These are phyloP conservation scores for Monotropa hypopitys DNA, from an alignment of 179 eudicot species.

Conservation along the genomic window DNA sequence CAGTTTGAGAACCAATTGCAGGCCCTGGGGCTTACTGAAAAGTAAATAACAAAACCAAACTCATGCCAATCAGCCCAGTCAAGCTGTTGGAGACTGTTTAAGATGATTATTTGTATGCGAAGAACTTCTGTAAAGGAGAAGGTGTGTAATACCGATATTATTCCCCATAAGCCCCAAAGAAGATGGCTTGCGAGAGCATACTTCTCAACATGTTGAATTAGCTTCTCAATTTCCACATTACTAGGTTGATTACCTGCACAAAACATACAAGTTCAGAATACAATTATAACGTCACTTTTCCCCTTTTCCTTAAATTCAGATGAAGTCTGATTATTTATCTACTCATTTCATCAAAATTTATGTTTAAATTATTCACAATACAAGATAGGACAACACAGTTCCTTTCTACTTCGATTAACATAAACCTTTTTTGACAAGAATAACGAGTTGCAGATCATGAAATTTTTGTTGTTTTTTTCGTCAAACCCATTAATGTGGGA, in stretches of 20 bases:
- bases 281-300: background rate
- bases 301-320: background rate
- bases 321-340: background rate
- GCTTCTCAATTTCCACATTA: conserved; percentile 36
- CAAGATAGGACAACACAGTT: background rate
- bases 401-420: background rate
- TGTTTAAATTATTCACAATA: background rate
- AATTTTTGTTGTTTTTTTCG: background rate
- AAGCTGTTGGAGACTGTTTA: background rate
- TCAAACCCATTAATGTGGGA: background rate
- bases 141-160: conserved; percentile 58
- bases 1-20: conserved; percentile 1
- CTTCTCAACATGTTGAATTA: conserved; percentile 64
- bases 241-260: conserved; percentile 36
- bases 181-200: conserved; percentile 75
- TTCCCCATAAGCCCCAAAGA: conserved; percentile 91
- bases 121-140: background rate
- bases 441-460: background rate
- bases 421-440: background rate
- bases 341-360: background rate
- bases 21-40: no score
- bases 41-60: background rate
- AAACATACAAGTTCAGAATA: background rate
- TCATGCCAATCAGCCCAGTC: background rate
- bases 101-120: background rate